Percentiles rank a stretch among this genome's conserved stretches.
Conservation (phyloP, 345 rosid genomes). For the Sisymbrium altissimum region DNA sequence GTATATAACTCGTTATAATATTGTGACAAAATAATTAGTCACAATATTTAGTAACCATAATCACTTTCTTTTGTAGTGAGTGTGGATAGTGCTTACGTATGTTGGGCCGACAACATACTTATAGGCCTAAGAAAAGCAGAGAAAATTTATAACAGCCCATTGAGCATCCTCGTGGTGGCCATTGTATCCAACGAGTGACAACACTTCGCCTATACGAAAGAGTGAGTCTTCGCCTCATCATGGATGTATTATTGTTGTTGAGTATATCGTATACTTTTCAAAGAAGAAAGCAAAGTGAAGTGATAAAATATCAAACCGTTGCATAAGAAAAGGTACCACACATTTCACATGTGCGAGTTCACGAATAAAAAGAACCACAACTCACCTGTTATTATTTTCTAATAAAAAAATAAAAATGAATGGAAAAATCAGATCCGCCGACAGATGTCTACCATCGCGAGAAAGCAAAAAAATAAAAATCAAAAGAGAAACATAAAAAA, state of each 20-base stretch:
- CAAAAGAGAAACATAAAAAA: neutral
- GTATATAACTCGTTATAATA: too few species aligned
- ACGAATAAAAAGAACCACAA: conserved; percentile 1
- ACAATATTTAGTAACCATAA: too few species aligned
- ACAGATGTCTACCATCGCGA: conserved; percentile 7
- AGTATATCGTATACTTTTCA: neutral
- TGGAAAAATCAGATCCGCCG: conserved; percentile 5
- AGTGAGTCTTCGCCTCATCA: neutral
- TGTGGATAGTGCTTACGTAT: neutral
- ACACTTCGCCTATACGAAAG: neutral
- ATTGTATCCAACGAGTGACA: neutral
- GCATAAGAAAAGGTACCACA: conserved; percentile 12
- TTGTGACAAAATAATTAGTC: too few species aligned
- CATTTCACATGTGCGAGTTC: conserved; percentile 33
- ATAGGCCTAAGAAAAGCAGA: neutral
- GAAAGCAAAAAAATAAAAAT: neutral
- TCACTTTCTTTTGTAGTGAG: too few species aligned
- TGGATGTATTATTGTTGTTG: neutral
- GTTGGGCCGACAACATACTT: conserved; percentile 1
- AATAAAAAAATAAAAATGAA: neutral
- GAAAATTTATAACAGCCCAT: neutral
- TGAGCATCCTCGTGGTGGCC: neutral
- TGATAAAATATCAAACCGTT: conserved; percentile 24
- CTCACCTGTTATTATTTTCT: neutral
- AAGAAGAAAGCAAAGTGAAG: conserved; percentile 2